Evolutionary conservation across 2,329 filamentous ascomycete genomes (phyloP).

Genomic region (Lachnellula suecica): DNA sequence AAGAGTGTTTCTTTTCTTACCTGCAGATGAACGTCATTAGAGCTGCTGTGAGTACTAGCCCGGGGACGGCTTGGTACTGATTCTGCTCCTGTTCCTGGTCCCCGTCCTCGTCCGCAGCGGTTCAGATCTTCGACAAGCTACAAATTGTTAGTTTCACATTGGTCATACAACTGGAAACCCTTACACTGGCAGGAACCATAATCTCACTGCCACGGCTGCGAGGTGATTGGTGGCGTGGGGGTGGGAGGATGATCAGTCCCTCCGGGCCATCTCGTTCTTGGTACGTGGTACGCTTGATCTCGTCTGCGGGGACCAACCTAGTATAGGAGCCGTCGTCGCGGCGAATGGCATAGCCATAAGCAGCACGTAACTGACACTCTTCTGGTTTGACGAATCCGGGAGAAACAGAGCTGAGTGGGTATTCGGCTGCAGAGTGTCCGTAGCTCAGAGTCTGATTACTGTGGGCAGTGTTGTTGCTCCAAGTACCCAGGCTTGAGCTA

Average conservation of each 20-base stretch:
- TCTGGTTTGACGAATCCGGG: conserved; percentile 24
- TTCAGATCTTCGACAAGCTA: conserved; percentile 14
- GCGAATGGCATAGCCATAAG: conserved; percentile 52
- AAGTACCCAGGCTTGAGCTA: not conserved
- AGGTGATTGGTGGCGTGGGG: conserved; percentile 18
- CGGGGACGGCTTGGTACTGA: not conserved
- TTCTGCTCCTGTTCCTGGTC: too few relatives aligned
- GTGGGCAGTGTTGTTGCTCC: not conserved
- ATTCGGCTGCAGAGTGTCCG: too few relatives aligned
- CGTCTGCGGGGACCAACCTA: conserved; percentile 54
- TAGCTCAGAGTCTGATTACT: not conserved
- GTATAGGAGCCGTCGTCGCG: conserved; percentile 54
- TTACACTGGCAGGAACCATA: conserved; percentile 22
- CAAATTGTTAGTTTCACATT: conserved; percentile 2
- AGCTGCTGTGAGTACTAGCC: not conserved
- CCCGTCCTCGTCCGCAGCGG: not conserved
- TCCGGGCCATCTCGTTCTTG: conserved; percentile 22
- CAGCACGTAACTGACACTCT: conserved; percentile 23
- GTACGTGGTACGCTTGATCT: conserved; percentile 39
- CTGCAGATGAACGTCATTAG: too few relatives aligned
- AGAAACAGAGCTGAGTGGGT: conserved; percentile 19
- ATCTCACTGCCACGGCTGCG: conserved; percentile 9
- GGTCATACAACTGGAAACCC: not conserved
- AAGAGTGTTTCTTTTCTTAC: too few relatives aligned
- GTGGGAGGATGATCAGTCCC: conserved; percentile 31